A percentile compares a stretch with the other conserved stretches of the same genome.
Evolutionary conservation across 1,284 basidiomycete genomes (phyloP).

Genomic region (Puccinia brachypodii): DNA sequence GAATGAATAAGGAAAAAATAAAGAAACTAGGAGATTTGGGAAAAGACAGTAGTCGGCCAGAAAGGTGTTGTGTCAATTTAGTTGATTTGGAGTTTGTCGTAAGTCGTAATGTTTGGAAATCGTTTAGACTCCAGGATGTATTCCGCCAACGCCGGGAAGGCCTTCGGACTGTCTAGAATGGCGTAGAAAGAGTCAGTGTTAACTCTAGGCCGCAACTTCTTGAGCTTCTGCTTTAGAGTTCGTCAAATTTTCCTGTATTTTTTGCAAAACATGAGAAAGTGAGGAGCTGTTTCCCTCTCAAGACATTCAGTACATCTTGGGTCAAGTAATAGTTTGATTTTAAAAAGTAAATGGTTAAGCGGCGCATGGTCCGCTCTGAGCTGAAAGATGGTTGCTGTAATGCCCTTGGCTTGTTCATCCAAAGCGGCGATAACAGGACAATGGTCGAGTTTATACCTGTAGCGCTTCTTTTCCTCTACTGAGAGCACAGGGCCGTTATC

Average conservation of each 20-base stretch:
- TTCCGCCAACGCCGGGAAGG: not conserved
- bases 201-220: not conserved
- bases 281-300: not conserved
- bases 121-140: not conserved
- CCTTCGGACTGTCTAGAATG: constrained; percentile 1
- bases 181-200: not conserved
- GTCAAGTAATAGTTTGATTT: not conserved
- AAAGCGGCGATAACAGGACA: not conserved
- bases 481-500: not conserved
- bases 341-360: not conserved
- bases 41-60: not conserved
- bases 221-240: not conserved
- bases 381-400: not conserved
- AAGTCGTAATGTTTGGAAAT: not conserved
- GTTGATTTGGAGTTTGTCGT: not conserved
- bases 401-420: not conserved
- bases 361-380: constrained; percentile 1
- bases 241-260: not conserved
- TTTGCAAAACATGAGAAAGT: not conserved
- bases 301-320: not conserved
- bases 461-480: not conserved
- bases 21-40: not conserved
- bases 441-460: not conserved
- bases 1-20: too few relatives aligned
- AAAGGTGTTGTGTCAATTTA: not conserved